phyloP scores from a whole-genome alignment of 805 yeast genomes.

The Pichia kluyveri region DNA sequence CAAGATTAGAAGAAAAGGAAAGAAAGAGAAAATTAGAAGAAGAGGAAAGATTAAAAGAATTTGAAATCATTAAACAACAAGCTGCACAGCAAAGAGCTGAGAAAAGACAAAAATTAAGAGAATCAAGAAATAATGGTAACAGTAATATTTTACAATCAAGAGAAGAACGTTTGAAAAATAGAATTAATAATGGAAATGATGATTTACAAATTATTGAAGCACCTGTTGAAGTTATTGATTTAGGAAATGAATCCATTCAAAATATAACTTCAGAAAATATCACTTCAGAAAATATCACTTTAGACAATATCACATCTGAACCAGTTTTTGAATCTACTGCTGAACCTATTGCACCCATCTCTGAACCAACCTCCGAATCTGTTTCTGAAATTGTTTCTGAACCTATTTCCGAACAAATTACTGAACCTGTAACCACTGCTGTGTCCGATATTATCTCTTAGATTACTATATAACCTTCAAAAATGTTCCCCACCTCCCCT shows the following conservation, averaged over 20 bases:
- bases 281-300: too few species aligned
- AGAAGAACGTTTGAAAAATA: constrained; percentile 20
- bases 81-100: constrained; percentile 37
- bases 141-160: constrained; percentile 23
- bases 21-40: constrained; percentile 45
- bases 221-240: neutral
- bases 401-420: neutral
- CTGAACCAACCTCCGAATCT: neutral
- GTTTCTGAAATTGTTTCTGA: neutral
- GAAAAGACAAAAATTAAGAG: constrained; percentile 27
- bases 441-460: too few species aligned
- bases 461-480: too few species aligned
- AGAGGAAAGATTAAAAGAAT: constrained; percentile 35
- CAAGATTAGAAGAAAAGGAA: constrained; percentile 61
- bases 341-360: neutral
- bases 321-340: neutral
- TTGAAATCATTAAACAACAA: constrained; percentile 34
- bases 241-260: neutral
- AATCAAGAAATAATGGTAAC: constrained; percentile 10
- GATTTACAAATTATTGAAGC: neutral
- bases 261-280: too few species aligned
- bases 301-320: too few species aligned
- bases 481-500: too few species aligned
- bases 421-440: too few species aligned
- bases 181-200: constrained; percentile 4